phyloP scores from a whole-genome alignment of 2,329 filamentous ascomycete genomes.

The Xylariaceae sp. region DNA sequence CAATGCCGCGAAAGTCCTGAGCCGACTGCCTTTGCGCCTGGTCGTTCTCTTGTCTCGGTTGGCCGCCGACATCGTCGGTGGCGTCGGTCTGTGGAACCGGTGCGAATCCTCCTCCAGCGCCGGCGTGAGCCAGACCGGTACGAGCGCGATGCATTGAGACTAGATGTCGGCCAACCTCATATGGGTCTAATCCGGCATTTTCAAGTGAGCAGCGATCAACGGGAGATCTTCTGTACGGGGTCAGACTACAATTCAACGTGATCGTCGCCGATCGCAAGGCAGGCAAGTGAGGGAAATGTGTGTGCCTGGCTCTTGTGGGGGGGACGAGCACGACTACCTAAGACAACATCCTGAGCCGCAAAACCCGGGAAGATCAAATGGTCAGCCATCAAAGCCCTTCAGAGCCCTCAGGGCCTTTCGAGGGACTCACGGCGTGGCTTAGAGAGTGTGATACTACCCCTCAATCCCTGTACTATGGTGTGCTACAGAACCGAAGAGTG shows the following conservation, averaged over 20 bases:
- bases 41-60: slow-evolving; percentile 1
- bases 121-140: slow-evolving; percentile 6
- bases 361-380: neutral
- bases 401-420: too few relatives aligned
- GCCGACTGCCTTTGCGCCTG: slow-evolving; percentile 7
- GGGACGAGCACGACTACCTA: neutral
- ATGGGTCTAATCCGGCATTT: neutral
- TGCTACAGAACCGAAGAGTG: neutral
- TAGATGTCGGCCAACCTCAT: neutral
- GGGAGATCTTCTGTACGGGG: neutral
- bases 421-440: too few relatives aligned
- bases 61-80: slow-evolving; percentile 5
- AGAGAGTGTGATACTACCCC: neutral
- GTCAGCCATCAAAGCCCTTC: too few relatives aligned
- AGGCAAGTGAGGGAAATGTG: neutral
- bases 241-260: neutral
- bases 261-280: neutral
- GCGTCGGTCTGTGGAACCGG: slow-evolving; percentile 18
- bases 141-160: slow-evolving; percentile 6
- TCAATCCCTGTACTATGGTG: neutral
- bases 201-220: neutral
- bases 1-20: slow-evolving; percentile 13
- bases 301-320: too few relatives aligned
- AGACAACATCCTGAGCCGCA: neutral
- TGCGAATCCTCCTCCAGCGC: slow-evolving; percentile 10